A percentile compares a stretch with the other conserved stretches of the same genome.
Evolutionary conservation across 2,329 filamentous ascomycete genomes (phyloP).

Genomic region (Aspergillus proliferans): DNA sequence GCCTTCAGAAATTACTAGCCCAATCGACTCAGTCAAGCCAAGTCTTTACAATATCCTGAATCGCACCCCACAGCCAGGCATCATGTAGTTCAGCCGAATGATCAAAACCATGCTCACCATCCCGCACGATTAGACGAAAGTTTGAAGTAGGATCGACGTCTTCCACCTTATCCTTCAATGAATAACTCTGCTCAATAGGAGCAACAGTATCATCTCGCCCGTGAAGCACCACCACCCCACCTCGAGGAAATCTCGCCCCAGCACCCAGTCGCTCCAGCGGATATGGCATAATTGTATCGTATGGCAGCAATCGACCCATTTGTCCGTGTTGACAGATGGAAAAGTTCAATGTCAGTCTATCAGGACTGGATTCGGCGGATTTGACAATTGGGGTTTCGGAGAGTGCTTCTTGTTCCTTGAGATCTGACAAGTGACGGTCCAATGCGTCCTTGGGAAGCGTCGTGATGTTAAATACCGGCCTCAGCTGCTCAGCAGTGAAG

Average conservation of each 20-base stretch:
- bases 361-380: no score
- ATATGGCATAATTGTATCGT: conserved; percentile 5
- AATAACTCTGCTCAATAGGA: not conserved
- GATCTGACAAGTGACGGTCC: no score
- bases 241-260: conserved; percentile 19
- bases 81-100: not conserved
- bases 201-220: conserved; percentile 16
- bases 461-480: no score
- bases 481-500: not conserved
- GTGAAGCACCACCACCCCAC: conserved; percentile 29
- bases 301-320: no score
- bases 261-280: conserved; percentile 26
- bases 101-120: not conserved
- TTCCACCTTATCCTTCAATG: not conserved
- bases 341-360: no score
- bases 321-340: no score
- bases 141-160: not conserved
- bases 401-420: no score
- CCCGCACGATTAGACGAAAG: not conserved
- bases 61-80: not conserved
- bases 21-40: not conserved
- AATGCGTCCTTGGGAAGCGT: no score
- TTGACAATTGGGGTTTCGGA: no score
- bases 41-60: not conserved
- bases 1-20: no score